phyloP scores from a whole-genome alignment of 768 basidiomycete species.

The Suillus occidentalis region DNA sequence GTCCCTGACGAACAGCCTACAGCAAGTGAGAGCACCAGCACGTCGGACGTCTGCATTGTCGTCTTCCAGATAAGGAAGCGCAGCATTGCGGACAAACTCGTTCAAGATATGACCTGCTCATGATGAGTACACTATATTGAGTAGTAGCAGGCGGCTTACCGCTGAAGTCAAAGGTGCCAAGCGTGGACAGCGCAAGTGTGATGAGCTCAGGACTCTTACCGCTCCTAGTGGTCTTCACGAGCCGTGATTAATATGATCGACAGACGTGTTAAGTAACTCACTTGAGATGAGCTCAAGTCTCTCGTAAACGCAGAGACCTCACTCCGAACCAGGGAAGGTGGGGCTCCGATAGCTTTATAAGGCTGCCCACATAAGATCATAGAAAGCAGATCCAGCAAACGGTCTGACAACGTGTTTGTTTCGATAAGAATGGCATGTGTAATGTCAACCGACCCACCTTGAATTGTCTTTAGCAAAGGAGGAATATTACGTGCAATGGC shows the following conservation, averaged over 20 bases:
- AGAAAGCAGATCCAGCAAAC: slow-evolving; percentile 84
- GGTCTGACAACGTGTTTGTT: slow-evolving; percentile 52
- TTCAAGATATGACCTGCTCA: slow-evolving; percentile 82
- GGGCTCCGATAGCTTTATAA: slow-evolving; percentile 89
- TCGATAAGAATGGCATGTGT: neutral
- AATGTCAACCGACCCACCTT: slow-evolving; percentile 50
- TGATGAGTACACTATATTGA: neutral
- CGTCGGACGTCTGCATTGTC: slow-evolving; percentile 85
- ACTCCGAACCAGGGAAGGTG: slow-evolving; percentile 54
- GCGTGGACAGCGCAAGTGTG: slow-evolving; percentile 80
- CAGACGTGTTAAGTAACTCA: slow-evolving; percentile 15
- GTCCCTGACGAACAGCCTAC: slow-evolving; percentile 87
- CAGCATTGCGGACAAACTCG: slow-evolving; percentile 91
- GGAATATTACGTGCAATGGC: slow-evolving; percentile 87
- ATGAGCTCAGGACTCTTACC: slow-evolving; percentile 68
- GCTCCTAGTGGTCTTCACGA: slow-evolving; percentile 40
- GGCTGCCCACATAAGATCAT: slow-evolving; percentile 77
- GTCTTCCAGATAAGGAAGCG: slow-evolving; percentile 91
- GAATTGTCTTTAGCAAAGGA: slow-evolving; percentile 87
- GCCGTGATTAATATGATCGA: neutral
- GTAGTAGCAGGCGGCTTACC: slow-evolving; percentile 45
- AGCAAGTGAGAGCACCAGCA: slow-evolving; percentile 91
- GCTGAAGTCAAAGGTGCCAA: slow-evolving; percentile 93
- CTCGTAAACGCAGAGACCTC: slow-evolving; percentile 50
- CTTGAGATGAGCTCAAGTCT: slow-evolving; percentile 55